Evolutionary conservation across 495 filamentous ascomycete genomes (phyloP), one percentile per base, ranked within the genome.

Genomic region (Cetradonia linearis): DNA sequence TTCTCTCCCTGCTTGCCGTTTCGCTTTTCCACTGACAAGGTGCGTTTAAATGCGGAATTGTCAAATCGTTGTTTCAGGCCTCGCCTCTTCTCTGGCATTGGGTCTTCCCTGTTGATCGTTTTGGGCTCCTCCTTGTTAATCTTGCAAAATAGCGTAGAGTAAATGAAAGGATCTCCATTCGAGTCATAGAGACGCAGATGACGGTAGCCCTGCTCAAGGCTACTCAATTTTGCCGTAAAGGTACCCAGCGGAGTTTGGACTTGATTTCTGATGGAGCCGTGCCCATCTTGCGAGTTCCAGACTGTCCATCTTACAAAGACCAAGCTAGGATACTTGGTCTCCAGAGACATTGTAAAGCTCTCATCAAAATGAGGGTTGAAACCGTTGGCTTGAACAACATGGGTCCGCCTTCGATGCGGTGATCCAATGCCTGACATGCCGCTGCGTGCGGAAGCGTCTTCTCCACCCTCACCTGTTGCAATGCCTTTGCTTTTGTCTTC

Each of bases 241-340:
- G 83, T 91, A 5, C 90, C 93, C 47, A 96, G 71, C 18, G 84
- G 81, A n/a, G 77, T 73, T 56, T 75, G 74, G 64, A 80, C 77
- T 36, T 38, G 30, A 64, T 85, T 85, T 68, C 76, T 83, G 56
- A 81, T 82, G 33, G 79, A 78, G 49, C 70, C 78, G 62, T 79
- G 79, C 20, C 84, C 87, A 64, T 89, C 87, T 61, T 78, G 67
- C 5, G 88, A 89, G 61, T 89, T 87, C 77, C 86, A 90, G 42
- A 96, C 87, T n/a, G 83, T 90, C 79, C 87, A 96, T 40, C 89
- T 85, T 34, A 98, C 86, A 73, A 96, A 97, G 42, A 97, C 87
- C 53, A 98, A 74, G 63, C 92, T 89, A 2, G 92, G 91, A 66
- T 92, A 90, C 65, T 90, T 91, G 37, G 93, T 96, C 49, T 87